Evolutionary conservation across 352 stramenopile genomes (phyloP).

Genomic region (Phytopythium cucurbitacearum): DNA sequence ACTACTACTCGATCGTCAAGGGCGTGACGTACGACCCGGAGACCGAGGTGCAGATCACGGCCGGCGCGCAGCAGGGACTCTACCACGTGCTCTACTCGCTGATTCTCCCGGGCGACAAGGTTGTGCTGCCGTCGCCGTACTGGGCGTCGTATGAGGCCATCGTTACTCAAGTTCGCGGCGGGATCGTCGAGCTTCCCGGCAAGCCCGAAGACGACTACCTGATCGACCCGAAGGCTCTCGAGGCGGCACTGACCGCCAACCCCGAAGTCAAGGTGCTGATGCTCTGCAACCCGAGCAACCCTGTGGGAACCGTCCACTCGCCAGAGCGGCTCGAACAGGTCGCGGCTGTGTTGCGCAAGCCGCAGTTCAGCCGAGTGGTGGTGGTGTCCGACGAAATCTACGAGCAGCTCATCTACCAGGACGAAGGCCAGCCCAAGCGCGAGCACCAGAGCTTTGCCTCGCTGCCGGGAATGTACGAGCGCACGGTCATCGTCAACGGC

Average conservation of each 20-base stretch:
- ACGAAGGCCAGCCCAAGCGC: conserved; percentile 47
- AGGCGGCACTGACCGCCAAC: conserved; percentile 48
- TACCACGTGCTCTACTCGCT: conserved; percentile 91
- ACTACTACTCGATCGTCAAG: conserved; percentile 89
- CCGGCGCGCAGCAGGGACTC: conserved; percentile 94
- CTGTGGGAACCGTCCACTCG: conserved; percentile 79
- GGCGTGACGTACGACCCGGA: conserved; percentile 82
- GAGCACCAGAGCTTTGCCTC: conserved; percentile 68
- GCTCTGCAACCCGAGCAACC: conserved; percentile 96
- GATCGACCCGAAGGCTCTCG: conserved; percentile 68
- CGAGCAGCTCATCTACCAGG: conserved; percentile 92
- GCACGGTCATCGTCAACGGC: conserved; percentile 94
- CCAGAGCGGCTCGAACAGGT: conserved; percentile 52
- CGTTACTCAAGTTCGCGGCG: conserved; percentile 83
- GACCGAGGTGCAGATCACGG: conserved; percentile 93
- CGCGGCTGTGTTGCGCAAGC: conserved; percentile 50
- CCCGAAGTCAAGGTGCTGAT: conserved; percentile 82
- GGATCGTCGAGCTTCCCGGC: conserved; percentile 89
- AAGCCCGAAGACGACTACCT: conserved; percentile 85
- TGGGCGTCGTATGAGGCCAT: conserved; percentile 97
- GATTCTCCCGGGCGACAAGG: conserved; percentile 88
- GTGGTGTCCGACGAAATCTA: conserved; percentile 96
- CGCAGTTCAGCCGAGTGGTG: conserved; percentile 69
- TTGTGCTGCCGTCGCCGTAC: conserved; percentile 95
- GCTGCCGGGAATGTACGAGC: conserved; percentile 84